These are phyloP conservation scores for Cunninghamia lanceolata DNA, from an alignment of 75 land plant genomes.

Conservation along the genomic window DNA sequence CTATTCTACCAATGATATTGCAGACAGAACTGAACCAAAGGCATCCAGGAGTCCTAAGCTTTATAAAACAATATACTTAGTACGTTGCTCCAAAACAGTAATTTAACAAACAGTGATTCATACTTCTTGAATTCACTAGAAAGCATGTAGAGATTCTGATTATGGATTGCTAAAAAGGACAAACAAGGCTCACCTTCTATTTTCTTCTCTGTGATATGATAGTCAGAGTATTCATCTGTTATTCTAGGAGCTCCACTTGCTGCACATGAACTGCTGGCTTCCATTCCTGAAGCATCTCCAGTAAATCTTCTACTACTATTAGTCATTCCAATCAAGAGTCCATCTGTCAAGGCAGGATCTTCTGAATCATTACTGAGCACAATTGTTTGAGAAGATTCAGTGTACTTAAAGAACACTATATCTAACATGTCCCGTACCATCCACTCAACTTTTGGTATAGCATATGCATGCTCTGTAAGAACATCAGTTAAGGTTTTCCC, in stretches of 20 bases:
- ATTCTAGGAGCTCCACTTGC: neutral
- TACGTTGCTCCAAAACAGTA: neutral
- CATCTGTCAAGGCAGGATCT: constrained; percentile 44
- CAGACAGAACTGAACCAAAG: neutral
- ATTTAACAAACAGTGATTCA: neutral
- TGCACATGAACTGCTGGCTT: neutral
- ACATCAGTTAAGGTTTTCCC: constrained; percentile 20
- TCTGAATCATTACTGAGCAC: constrained; percentile 30
- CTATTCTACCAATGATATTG: neutral
- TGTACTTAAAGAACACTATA: constrained; percentile 18
- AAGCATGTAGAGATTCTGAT: neutral
- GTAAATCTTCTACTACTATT: neutral
- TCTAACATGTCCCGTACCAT: constrained; percentile 36
- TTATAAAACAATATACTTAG: neutral
- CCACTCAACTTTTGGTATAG: constrained; percentile 28
- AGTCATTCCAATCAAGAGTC: constrained; percentile 17
- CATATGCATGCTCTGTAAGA: constrained; percentile 31
- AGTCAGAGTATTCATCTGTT: neutral
- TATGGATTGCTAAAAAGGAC: neutral
- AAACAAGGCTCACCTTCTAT: neutral
- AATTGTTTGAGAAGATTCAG: constrained; percentile 3
- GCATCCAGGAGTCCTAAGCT: neutral
- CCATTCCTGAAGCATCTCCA: neutral
- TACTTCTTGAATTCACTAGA: neutral
- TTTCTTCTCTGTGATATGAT: neutral